Evolutionary conservation across 1,284 basidiomycete genomes (phyloP).

Genomic region (Lentinus polychrous): DNA sequence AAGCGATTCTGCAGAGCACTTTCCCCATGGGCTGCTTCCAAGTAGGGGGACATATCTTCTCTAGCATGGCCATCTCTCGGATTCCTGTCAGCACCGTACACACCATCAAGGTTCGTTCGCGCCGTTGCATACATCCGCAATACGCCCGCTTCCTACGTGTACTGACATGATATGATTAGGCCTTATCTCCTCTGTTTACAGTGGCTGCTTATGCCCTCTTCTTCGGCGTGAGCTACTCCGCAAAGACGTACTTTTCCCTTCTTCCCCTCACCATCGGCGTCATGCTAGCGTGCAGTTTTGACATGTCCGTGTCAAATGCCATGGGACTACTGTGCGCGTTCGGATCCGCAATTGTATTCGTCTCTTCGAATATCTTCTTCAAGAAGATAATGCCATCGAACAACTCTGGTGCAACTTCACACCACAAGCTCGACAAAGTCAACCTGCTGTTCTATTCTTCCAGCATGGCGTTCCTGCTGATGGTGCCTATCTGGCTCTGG

Average conservation of each 20-base stretch:
- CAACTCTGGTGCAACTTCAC: slow-evolving; percentile 30
- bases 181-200: slow-evolving; percentile 94
- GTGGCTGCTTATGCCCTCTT: slow-evolving; percentile 90
- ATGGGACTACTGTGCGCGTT: slow-evolving; percentile 87
- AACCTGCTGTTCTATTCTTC: slow-evolving; percentile 95
- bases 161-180: slow-evolving; percentile 43
- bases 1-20: slow-evolving; percentile 70
- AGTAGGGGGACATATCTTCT: slow-evolving; percentile 96
- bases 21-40: slow-evolving; percentile 92
- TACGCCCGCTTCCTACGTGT: neutral
- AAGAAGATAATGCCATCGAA: slow-evolving; percentile 91
- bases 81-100: slow-evolving; percentile 98
- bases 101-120: slow-evolving; percentile 83
- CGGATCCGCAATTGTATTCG: slow-evolving; percentile 92
- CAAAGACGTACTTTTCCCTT: slow-evolving; percentile 90
- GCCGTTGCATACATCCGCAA: neutral
- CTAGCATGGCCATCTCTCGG: slow-evolving; percentile 91
- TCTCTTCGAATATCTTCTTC: slow-evolving; percentile 98
- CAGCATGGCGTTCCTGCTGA: slow-evolving; percentile 88
- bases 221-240: slow-evolving; percentile 89
- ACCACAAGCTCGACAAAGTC: slow-evolving; percentile 91
- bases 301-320: slow-evolving; percentile 79
- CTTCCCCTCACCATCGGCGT: slow-evolving; percentile 92
- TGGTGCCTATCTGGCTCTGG: slow-evolving; percentile 92
- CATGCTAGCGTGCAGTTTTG: slow-evolving; percentile 95